Evolutionary conservation across 2,329 filamentous ascomycete species (phyloP).

Genomic region (Talaromyces islandicus): DNA sequence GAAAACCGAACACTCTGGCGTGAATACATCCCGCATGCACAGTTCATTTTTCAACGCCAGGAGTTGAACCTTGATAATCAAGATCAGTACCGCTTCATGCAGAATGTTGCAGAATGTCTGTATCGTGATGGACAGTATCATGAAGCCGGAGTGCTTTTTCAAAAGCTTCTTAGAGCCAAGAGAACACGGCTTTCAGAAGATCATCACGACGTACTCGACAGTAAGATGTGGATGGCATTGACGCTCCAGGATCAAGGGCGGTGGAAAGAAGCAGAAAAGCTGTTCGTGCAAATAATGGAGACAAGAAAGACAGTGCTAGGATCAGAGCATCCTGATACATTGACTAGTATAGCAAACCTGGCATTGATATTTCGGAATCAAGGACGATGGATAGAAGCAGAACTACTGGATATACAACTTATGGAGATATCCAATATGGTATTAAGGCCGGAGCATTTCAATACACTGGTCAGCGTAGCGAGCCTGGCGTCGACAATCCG

Average conservation of each 20-base stretch:
- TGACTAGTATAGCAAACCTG: not conserved
- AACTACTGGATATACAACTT: not conserved
- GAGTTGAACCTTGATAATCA: not conserved
- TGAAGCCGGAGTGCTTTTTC: slow-evolving; percentile 7
- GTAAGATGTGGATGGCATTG: not conserved
- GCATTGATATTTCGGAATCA: not conserved
- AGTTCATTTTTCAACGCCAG: not conserved
- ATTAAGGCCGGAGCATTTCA: not conserved
- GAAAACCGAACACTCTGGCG: slow-evolving; percentile 14
- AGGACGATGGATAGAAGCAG: not conserved
- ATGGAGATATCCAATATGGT: not conserved
- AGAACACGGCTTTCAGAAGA: not conserved
- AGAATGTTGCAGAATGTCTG: not conserved
- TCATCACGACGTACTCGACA: not conserved
- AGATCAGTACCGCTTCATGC: not conserved
- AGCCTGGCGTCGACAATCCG: not conserved
- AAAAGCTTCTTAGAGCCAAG: not conserved
- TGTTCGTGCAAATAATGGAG: not conserved
- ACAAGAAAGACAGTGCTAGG: not conserved
- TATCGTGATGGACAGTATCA: slow-evolving; percentile 5
- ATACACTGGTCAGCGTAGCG: not conserved
- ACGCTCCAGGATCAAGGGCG: not conserved
- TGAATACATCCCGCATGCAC: slow-evolving; percentile 25
- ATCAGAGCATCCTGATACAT: not conserved
- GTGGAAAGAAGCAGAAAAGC: slow-evolving; percentile 1